Conservation (phyloP, 129 eudicot genomes). For the Chrysanthemum seticuspe region DNA sequence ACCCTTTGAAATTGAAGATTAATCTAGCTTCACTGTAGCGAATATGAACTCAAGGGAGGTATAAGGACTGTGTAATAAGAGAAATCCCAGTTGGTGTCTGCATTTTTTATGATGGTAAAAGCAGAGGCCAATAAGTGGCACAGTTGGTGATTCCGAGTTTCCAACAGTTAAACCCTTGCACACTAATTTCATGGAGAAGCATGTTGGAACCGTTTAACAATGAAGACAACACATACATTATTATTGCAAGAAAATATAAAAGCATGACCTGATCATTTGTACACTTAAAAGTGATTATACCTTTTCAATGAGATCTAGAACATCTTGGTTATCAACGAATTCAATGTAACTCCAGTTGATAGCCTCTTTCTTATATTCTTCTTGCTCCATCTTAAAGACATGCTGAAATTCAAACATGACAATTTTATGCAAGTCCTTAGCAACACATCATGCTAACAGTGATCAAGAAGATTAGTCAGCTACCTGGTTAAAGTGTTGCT, state of each 20-base stretch:
- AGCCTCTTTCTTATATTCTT: slow-evolving; percentile 90
- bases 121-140: too few relatives aligned
- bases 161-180: too few relatives aligned
- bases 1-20: too few relatives aligned
- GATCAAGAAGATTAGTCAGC: slow-evolving; percentile 11
- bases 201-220: too few relatives aligned
- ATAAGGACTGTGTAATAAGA: too few relatives aligned
- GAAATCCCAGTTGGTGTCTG: too few relatives aligned
- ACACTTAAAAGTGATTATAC: slow-evolving; percentile 33
- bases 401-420: slow-evolving; percentile 60
- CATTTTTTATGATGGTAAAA: too few relatives aligned
- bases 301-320: slow-evolving; percentile 97
- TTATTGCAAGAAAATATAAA: not conserved
- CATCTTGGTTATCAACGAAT: slow-evolving; percentile 99
- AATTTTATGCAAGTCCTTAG: slow-evolving; percentile 17
- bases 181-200: too few relatives aligned
- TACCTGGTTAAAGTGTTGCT: slow-evolving; percentile 99
- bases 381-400: slow-evolving; percentile 98
- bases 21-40: too few relatives aligned
- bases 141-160: too few relatives aligned
- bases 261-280: not conserved
- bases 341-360: slow-evolving; percentile 99
- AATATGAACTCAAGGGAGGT: too few relatives aligned
- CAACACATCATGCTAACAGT: slow-evolving; percentile 14
- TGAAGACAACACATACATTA: too few relatives aligned